These are phyloP conservation scores for Gremmenia infestans DNA, from an alignment of 2,329 filamentous ascomycete species.

Conservation along the genomic window DNA sequence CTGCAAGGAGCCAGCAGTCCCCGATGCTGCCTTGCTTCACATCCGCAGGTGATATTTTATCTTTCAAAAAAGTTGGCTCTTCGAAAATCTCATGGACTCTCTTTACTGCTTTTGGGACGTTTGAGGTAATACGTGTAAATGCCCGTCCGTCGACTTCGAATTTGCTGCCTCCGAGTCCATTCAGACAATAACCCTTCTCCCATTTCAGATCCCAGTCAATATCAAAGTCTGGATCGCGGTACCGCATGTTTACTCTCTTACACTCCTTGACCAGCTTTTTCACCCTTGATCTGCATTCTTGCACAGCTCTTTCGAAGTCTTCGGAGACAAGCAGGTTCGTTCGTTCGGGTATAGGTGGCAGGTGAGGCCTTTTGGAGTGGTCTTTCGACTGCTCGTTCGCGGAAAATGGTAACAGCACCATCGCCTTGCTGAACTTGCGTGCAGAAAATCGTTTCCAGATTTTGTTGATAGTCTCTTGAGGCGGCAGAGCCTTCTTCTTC, in stretches of 20 bases:
- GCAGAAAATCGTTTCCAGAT: constrained; percentile 60
- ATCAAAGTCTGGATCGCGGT: constrained; percentile 78
- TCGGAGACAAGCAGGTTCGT: constrained; percentile 55
- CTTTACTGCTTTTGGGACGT: constrained; percentile 70
- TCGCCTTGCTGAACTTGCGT: constrained; percentile 60
- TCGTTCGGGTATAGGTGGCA: constrained; percentile 40
- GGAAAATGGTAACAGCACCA: constrained; percentile 61
- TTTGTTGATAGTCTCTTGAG: constrained; percentile 61
- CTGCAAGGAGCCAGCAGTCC: constrained; percentile 84
- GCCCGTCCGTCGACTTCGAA: constrained; percentile 47
- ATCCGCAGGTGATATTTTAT: constrained; percentile 72
- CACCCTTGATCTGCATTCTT: constrained; percentile 62
- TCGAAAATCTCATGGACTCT: constrained; percentile 73
- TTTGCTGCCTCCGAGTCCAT: constrained; percentile 32
- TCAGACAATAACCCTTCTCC: constrained; percentile 32
- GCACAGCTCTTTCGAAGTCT: constrained; percentile 67
- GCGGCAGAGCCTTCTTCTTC: constrained; percentile 52
- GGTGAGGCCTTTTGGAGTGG: constrained; percentile 5
- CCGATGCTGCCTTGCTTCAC: constrained; percentile 74
- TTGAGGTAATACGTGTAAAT: constrained; percentile 42
- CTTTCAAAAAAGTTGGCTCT: constrained; percentile 69
- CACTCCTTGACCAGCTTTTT: constrained; percentile 60
- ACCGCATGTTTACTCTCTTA: constrained; percentile 74
- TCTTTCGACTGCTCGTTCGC: constrained; percentile 5
- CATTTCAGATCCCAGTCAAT: constrained; percentile 50